Base-by-base conservation (phyloP, 495 filamentous ascomycete genomes). In the Amniculicola lignicola region DNA sequence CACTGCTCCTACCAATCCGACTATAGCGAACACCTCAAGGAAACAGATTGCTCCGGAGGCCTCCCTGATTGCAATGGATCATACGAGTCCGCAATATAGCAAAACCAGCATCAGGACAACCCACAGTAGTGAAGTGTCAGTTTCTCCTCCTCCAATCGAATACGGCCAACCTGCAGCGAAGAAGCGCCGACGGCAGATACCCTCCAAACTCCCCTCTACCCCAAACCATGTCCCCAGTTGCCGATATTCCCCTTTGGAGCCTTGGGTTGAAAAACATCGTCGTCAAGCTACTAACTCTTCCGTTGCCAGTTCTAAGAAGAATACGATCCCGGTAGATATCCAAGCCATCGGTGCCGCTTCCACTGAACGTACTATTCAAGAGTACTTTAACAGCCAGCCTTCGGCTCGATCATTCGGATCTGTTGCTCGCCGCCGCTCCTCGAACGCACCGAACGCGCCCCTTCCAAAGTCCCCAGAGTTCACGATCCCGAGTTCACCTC, bases 311-410 rank as follows among this genome's bases (percentile, higher is more conserved):
- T n/a, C n/a, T n/a, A n/a, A n/a, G n/a, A n/a, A n/a, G n/a, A n/a
- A n/a, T n/a, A n/a, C n/a, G 4, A 12, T 39, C 1, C 37, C 42
- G 18, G 38, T 27, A 11, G 38, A 50, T 5, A 52, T 46, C 16
- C 46, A 59, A 2, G 31, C 14, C 18, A 35, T 49, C 15, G 44
- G 16, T 1, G 46, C 4, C n/a, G 5, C n/a, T 1, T 59, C 47
- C 16, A 37, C 39, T 14, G 51, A 21, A 29, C 1, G 39, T 12
- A 29, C 48, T 9, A 51, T 45, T 28, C 46, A 59, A 33, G 46
- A 52, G 21, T 59, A 51, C 40, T 52, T 51, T 24, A 38, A 59
- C 27, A 42, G 27, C 36, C 54, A 57, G 24, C 36, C 7, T 18
- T 12, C 28, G 11, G 41, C 19, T 10, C 7, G 1, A 1, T 23